phyloP scores from a whole-genome alignment of 78 protist genomes.

The Cavenderia fasciculata region DNA sequence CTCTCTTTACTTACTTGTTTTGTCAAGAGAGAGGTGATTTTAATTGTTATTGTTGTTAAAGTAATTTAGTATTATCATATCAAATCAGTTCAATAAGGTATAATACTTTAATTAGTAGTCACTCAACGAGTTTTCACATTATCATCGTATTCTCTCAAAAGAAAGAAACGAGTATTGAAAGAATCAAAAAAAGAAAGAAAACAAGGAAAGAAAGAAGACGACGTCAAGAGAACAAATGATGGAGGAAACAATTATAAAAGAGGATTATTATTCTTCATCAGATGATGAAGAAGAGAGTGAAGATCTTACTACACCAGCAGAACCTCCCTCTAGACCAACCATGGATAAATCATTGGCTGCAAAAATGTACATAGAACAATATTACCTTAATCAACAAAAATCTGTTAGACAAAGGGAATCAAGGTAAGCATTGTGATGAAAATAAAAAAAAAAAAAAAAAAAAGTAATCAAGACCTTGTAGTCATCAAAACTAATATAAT shows the following conservation, averaged over 20 bases:
- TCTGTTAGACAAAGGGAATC: constrained; percentile 42
- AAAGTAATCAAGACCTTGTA: background rate
- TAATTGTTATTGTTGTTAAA: too few relatives aligned
- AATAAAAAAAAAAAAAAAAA: background rate
- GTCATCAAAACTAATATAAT: background rate
- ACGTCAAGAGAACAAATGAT: background rate
- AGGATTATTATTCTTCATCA: constrained; percentile 9
- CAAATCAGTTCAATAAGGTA: too few relatives aligned
- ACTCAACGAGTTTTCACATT: too few relatives aligned
- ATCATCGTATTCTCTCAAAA: too few relatives aligned
- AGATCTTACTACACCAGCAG: constrained; percentile 10
- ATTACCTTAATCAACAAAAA: constrained; percentile 53
- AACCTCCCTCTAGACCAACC: constrained; percentile 37
- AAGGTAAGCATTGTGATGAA: constrained; percentile 1
- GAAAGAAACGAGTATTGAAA: too few relatives aligned
- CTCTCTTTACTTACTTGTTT: too few relatives aligned
- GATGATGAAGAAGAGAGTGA: constrained; percentile 17
- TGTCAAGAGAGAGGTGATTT: too few relatives aligned
- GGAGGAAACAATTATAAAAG: constrained; percentile 36
- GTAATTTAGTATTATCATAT: too few relatives aligned
- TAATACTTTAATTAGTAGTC: too few relatives aligned
- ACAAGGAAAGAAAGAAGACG: background rate
- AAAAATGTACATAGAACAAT: constrained; percentile 71
- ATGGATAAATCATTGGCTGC: constrained; percentile 74
- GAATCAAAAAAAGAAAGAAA: background rate